These are phyloP conservation scores for Fusarium sulawesiense DNA, from an alignment of 2,329 filamentous ascomycete genomes.

Conservation along the genomic window DNA sequence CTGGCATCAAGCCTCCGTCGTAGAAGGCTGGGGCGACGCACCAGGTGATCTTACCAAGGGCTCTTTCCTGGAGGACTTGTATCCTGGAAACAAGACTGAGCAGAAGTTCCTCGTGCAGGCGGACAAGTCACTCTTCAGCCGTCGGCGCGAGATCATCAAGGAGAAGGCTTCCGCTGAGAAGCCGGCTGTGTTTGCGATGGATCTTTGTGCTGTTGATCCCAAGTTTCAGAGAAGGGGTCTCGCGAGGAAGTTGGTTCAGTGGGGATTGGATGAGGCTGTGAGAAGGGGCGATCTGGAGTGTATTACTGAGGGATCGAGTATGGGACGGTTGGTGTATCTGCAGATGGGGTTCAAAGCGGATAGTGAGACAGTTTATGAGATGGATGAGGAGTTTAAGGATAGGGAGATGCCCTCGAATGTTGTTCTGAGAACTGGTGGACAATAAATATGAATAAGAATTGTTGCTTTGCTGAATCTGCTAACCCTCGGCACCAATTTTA, in stretches of 20 bases:
- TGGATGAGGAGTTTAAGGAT: constrained; percentile 57
- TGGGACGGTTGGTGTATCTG: constrained; percentile 61
- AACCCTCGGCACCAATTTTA: constrained; percentile 10
- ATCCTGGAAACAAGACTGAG: constrained; percentile 58
- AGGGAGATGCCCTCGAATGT: constrained; percentile 56
- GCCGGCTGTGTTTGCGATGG: constrained; percentile 62
- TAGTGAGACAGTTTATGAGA: constrained; percentile 55
- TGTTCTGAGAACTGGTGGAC: constrained; percentile 57
- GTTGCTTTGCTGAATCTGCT: background rate
- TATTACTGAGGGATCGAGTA: constrained; percentile 59
- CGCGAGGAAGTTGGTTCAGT: constrained; percentile 58
- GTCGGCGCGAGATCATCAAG: constrained; percentile 56
- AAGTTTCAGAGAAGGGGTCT: constrained; percentile 63
- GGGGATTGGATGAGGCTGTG: constrained; percentile 59
- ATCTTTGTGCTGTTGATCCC: constrained; percentile 65
- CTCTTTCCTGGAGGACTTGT: constrained; percentile 51
- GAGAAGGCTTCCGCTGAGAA: constrained; percentile 53
- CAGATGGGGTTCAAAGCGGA: constrained; percentile 59
- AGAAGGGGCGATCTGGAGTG: constrained; percentile 56
- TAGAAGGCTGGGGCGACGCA: constrained; percentile 60
- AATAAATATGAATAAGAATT: background rate
- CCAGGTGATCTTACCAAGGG: constrained; percentile 48
- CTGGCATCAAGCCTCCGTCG: constrained; percentile 64
- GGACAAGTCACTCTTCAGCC: constrained; percentile 56
- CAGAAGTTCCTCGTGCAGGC: constrained; percentile 60